phyloP scores from a whole-genome alignment of 2,329 filamentous ascomycete species.

The Albifimbria verrucaria region DNA sequence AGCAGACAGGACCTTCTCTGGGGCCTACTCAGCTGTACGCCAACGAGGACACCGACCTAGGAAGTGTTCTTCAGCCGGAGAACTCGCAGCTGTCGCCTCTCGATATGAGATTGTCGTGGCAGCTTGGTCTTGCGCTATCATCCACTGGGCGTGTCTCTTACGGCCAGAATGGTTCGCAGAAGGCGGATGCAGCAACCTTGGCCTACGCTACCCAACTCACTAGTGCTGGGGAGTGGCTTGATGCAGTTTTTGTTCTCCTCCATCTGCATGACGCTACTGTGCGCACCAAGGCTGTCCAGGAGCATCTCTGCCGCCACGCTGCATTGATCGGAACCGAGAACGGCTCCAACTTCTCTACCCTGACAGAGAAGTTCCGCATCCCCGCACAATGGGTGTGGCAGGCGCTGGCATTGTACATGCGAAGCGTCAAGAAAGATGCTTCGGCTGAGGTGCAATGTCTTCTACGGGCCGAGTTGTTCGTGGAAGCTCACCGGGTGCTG shows the following conservation, averaged over 20 bases:
- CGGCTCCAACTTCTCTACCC: slow-evolving; percentile 52
- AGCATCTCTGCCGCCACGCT: slow-evolving; percentile 72
- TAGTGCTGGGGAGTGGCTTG: slow-evolving; percentile 62
- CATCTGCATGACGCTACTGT: slow-evolving; percentile 64
- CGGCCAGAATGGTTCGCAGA: slow-evolving; percentile 50
- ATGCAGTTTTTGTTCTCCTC: slow-evolving; percentile 72
- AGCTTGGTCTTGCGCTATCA: slow-evolving; percentile 68
- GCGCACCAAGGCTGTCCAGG: slow-evolving; percentile 65
- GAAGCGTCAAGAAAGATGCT: slow-evolving; percentile 66
- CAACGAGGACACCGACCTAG: slow-evolving; percentile 54
- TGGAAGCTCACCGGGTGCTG: slow-evolving; percentile 82
- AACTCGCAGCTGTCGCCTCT: slow-evolving; percentile 73
- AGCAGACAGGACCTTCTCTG: slow-evolving; percentile 76
- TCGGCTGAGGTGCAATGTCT: slow-evolving; percentile 74
- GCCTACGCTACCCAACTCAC: slow-evolving; percentile 65
- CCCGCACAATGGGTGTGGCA: slow-evolving; percentile 80
- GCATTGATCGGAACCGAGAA: slow-evolving; percentile 59
- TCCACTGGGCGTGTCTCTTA: slow-evolving; percentile 50
- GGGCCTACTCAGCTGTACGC: slow-evolving; percentile 83
- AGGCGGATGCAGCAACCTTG: slow-evolving; percentile 63
- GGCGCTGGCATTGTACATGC: slow-evolving; percentile 80
- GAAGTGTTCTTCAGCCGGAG: slow-evolving; percentile 70
- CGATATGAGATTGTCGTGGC: slow-evolving; percentile 77
- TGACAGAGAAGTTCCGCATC: slow-evolving; percentile 65
- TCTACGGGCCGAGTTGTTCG: slow-evolving; percentile 70